phyloP scores from a whole-genome alignment of 2,329 filamentous ascomycete genomes.

The Aureobasidium sp. region DNA sequence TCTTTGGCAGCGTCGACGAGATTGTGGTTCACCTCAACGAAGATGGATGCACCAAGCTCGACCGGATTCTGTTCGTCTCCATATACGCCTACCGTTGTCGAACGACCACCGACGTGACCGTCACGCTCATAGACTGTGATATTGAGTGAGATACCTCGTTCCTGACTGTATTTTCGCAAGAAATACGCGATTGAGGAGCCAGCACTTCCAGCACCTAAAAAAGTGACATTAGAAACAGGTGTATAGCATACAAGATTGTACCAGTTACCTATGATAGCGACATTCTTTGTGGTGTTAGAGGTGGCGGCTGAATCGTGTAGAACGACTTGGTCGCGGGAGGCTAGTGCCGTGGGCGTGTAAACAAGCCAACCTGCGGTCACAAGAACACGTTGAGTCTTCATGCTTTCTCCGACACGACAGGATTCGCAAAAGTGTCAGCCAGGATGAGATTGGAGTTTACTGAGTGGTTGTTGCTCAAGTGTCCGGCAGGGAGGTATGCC shows the following conservation, averaged over 20 bases:
- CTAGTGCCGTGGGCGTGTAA: neutral
- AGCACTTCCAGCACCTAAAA: conserved; percentile 74
- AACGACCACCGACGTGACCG: conserved; percentile 72
- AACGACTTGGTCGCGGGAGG: neutral
- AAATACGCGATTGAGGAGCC: conserved; percentile 84
- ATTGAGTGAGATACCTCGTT: conserved; percentile 56
- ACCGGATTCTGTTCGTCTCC: conserved; percentile 54
- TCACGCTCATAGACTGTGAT: conserved; percentile 85
- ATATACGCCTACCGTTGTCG: conserved; percentile 75
- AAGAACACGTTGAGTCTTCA: neutral
- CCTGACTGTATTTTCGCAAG: conserved; percentile 62
- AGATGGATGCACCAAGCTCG: conserved; percentile 88
- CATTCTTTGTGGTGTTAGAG: neutral
- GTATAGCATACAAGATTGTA: neutral
- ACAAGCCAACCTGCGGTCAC: neutral
- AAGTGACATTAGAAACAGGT: neutral
- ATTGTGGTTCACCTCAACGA: conserved; percentile 77
- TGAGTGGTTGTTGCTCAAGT: neutral
- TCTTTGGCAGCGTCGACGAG: conserved; percentile 64
- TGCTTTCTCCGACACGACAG: neutral
- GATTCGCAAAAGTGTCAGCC: neutral
- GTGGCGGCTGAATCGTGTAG: neutral
- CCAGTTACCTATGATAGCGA: conserved; percentile 11
- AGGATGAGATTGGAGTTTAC: neutral
- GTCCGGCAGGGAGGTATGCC: neutral